Percentiles rank a stretch among this genome's conserved stretches.
Conservation (phyloP, 2,329 filamentous ascomycete species). For the Dactylonectria macrodidyma region DNA sequence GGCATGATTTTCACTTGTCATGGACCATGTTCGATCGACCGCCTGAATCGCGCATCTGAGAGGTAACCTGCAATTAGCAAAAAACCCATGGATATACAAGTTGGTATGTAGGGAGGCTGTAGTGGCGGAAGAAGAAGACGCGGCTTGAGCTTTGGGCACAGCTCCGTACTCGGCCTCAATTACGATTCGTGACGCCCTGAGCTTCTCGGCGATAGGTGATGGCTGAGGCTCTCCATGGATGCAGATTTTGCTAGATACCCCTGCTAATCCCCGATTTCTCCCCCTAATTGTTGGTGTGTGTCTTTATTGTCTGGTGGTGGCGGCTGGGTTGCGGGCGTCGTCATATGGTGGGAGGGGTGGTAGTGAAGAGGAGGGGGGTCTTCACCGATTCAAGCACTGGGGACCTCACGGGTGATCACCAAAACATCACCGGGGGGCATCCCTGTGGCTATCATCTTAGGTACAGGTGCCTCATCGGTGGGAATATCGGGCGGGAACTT, state of each 20-base stretch:
- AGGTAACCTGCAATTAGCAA: constrained; percentile 23
- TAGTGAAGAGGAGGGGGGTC: not conserved
- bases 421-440: not conserved
- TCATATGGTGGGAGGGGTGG: not conserved
- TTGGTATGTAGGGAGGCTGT: not conserved
- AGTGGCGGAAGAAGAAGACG: constrained; percentile 15
- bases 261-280: not conserved
- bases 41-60: constrained; percentile 39
- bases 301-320: not conserved
- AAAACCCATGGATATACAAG: not conserved
- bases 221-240: not conserved
- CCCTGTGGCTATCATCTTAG: not conserved
- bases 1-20: constrained; percentile 31
- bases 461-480: not conserved
- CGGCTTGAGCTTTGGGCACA: constrained; percentile 1
- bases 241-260: not conserved
- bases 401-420: not conserved
- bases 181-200: not conserved
- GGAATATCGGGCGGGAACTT: not conserved
- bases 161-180: not conserved
- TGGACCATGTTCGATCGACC: constrained; percentile 26
- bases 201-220: not conserved
- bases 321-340: constrained; percentile 5
- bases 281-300: not conserved
- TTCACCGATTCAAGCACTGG: not conserved